Evolutionary conservation across 106 monocot species (phyloP).

Genomic region (Platanthera guangdongensis): DNA sequence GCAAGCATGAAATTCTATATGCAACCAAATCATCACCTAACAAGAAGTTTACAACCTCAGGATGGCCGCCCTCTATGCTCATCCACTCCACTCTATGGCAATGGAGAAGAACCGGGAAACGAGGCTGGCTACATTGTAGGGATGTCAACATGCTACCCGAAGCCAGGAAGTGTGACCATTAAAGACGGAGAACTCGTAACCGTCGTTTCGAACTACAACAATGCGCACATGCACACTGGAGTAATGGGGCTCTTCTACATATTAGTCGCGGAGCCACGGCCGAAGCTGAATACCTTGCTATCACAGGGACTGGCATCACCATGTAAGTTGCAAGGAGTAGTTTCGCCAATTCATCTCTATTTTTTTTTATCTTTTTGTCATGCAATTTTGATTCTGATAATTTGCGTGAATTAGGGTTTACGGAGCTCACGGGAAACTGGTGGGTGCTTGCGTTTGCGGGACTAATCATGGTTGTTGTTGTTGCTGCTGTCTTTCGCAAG

Average conservation of each 20-base stretch:
- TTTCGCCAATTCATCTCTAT: background rate
- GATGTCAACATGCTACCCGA: constrained; percentile 60
- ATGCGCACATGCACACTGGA: constrained; percentile 35
- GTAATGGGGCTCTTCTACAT: constrained; percentile 63
- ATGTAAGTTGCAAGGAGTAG: background rate
- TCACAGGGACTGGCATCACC: background rate
- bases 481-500: background rate
- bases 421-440: background rate
- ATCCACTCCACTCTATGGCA: constrained; percentile 37
- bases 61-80: constrained; percentile 35
- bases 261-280: constrained; percentile 24
- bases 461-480: background rate
- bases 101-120: constrained; percentile 37
- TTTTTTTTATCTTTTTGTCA: too few species aligned
- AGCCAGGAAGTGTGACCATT: constrained; percentile 27
- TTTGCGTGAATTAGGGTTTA: background rate
- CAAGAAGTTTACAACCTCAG: constrained; percentile 7
- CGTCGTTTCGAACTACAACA: constrained; percentile 43
- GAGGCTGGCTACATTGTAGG: constrained; percentile 57
- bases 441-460: background rate
- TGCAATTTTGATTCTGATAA: background rate
- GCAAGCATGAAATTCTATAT: too few species aligned
- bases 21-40: background rate
- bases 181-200: constrained; percentile 41
- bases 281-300: background rate